Evolutionary conservation across 495 filamentous ascomycete species (phyloP).

Genomic region (Usnea hakonensis): DNA sequence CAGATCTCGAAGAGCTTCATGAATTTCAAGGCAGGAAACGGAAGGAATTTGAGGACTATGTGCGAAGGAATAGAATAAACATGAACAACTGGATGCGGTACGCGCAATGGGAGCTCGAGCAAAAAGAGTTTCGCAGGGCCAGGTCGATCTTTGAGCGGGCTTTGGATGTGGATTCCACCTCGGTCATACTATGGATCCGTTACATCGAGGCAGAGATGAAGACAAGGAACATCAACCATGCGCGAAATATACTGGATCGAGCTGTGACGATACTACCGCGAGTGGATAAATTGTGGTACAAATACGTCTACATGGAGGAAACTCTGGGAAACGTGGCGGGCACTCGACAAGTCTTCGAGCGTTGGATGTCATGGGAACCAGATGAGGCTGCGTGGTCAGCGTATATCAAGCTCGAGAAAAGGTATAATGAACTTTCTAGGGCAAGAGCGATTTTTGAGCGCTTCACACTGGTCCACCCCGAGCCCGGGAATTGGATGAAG

Average conservation of each 20-base stretch:
- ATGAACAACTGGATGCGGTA: conserved; percentile 99
- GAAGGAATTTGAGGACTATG: conserved; percentile 97
- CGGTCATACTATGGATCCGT: conserved; percentile 74
- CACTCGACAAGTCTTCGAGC: conserved; percentile 89
- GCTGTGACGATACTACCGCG: conserved; percentile 88
- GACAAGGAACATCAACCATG: conserved; percentile 93
- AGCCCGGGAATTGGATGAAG: conserved; percentile 96
- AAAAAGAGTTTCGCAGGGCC: conserved; percentile 94
- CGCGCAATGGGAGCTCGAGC: conserved; percentile 93
- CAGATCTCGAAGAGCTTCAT: conserved; percentile 94
- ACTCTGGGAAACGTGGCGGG: conserved; percentile 89
- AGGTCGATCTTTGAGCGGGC: conserved; percentile 95
- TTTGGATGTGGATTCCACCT: conserved; percentile 81
- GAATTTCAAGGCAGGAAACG: conserved; percentile 94
- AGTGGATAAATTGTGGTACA: conserved; percentile 95
- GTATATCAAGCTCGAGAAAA: conserved; percentile 94
- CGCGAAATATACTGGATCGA: conserved; percentile 86
- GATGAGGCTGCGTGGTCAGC: conserved; percentile 92
- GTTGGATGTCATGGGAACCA: conserved; percentile 98
- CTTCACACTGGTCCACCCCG: conserved; percentile 89
- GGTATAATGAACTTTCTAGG: conserved; percentile 81
- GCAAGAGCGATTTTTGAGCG: conserved; percentile 81
- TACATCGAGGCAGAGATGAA: conserved; percentile 98
- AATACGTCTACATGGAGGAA: conserved; percentile 99
- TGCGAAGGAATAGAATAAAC: conserved; percentile 86